Conservation (phyloP, 108 stramenopile species). For the Schizochytrium sp. region DNA sequence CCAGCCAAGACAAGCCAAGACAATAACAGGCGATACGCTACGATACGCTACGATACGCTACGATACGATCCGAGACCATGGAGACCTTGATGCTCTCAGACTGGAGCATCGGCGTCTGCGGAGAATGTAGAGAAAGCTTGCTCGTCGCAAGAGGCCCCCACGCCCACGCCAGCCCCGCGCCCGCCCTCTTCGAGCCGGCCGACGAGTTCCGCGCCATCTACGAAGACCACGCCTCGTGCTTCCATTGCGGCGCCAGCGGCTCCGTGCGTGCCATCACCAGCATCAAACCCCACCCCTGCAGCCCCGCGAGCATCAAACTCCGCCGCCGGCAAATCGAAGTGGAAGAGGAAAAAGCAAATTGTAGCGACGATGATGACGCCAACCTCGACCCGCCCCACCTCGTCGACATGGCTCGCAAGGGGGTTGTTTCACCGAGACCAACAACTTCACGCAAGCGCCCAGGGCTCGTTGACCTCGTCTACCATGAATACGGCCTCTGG, state of each 20-base stretch:
- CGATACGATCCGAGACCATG: no score
- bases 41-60: no score
- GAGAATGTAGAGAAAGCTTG: not conserved
- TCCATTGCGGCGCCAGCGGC: not conserved
- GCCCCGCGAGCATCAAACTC: not conserved
- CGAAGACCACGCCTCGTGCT: not conserved
- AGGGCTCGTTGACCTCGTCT: not conserved
- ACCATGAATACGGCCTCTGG: not conserved
- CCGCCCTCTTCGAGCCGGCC: not conserved
- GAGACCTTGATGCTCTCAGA: not conserved
- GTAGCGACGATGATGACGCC: no score
- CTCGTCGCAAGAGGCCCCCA: not conserved
- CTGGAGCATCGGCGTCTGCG: not conserved
- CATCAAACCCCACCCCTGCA: not conserved
- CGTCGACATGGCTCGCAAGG: no score
- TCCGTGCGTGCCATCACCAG: not conserved
- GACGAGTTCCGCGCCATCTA: not conserved
- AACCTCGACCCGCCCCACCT: no score
- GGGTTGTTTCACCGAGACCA: not conserved
- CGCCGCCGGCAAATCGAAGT: no score
- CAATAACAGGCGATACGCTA: no score
- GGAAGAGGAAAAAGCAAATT: no score
- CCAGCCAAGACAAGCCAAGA: no score
- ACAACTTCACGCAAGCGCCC: not conserved
- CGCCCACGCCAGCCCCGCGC: no score